Conservation (phyloP, 176 grass and related monocot species). For the Microstegium vimineum region DNA sequence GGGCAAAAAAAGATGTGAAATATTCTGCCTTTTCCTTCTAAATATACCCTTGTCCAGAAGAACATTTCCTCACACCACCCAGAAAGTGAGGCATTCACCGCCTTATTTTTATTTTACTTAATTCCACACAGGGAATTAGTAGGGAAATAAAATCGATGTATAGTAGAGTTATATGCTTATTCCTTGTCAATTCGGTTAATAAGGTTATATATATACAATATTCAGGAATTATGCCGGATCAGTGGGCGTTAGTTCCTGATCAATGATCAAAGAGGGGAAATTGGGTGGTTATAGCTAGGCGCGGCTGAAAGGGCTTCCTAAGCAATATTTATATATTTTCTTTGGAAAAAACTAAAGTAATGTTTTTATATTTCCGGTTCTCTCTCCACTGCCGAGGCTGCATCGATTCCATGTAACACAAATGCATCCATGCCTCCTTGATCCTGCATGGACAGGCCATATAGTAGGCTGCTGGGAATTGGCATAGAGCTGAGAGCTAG, state of each 20-base stretch:
- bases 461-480: constrained; percentile 16
- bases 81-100: constrained; percentile 20
- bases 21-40: constrained; percentile 27
- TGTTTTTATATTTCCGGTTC: constrained; percentile 36
- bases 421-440: neutral
- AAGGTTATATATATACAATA: constrained; percentile 7
- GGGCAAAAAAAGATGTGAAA: constrained; percentile 3
- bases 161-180: constrained; percentile 32
- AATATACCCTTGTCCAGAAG: constrained; percentile 23
- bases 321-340: constrained; percentile 20
- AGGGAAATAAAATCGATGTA: neutral
- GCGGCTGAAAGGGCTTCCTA: constrained; percentile 15
- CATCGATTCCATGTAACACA: constrained; percentile 56
- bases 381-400: constrained; percentile 52
- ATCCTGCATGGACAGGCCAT: constrained; percentile 20
- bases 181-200: constrained; percentile 28
- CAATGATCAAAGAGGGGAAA: constrained; percentile 16
- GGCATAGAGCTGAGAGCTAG: neutral
- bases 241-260: constrained; percentile 47
- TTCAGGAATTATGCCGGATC: constrained; percentile 16
- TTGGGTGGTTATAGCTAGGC: constrained; percentile 18
- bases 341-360: neutral
- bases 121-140: neutral
- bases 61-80: constrained; percentile 31
- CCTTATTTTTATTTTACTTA: neutral